Percentiles rank a stretch among this genome's conserved stretches.
These are phyloP conservation scores for Dacryopinax primogenitus DNA, from an alignment of 768 basidiomycete species.

Conservation along the genomic window DNA sequence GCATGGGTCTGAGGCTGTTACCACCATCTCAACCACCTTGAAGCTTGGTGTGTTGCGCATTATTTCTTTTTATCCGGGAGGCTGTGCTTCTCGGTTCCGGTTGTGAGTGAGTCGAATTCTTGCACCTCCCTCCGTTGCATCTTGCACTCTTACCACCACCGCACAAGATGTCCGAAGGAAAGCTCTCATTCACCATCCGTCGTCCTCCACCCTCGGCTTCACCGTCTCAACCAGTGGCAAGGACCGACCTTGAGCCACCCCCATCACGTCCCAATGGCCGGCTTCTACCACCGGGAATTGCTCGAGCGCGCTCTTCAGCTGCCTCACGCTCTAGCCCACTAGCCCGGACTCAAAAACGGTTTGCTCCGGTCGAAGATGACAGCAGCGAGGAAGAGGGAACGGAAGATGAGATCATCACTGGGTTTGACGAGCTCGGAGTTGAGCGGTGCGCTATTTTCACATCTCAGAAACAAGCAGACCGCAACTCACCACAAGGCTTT, in stretches of 20 bases:
- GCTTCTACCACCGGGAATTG: slow-evolving; percentile 19
- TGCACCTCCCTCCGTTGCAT: background rate
- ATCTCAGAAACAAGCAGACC: slow-evolving; percentile 30
- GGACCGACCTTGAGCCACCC: background rate
- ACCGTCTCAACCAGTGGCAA: background rate
- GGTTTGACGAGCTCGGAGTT: slow-evolving; percentile 58
- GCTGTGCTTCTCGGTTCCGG: slow-evolving; percentile 4
- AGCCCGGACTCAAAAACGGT: slow-evolving; percentile 17
- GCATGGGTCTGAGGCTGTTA: background rate
- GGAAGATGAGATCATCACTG: slow-evolving; percentile 57
- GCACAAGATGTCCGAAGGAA: background rate
- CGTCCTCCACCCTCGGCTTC: slow-evolving; percentile 46
- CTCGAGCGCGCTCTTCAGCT: background rate
- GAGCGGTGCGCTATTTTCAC: slow-evolving; percentile 64
- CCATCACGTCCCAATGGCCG: slow-evolving; percentile 14
- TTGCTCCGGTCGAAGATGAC: slow-evolving; percentile 21
- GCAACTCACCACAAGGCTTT: slow-evolving; percentile 59
- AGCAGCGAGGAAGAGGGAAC: slow-evolving; percentile 34
- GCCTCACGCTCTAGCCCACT: slow-evolving; percentile 14
- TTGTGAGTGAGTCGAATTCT: too few relatives aligned
- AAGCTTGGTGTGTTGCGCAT: too few relatives aligned
- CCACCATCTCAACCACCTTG: background rate
- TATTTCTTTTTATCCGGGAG: background rate
- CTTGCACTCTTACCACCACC: background rate
- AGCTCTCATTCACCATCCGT: slow-evolving; percentile 69